These are phyloP conservation scores for Corchorus capsularis DNA, from an alignment of 345 rosid species.

Conservation along the genomic window DNA sequence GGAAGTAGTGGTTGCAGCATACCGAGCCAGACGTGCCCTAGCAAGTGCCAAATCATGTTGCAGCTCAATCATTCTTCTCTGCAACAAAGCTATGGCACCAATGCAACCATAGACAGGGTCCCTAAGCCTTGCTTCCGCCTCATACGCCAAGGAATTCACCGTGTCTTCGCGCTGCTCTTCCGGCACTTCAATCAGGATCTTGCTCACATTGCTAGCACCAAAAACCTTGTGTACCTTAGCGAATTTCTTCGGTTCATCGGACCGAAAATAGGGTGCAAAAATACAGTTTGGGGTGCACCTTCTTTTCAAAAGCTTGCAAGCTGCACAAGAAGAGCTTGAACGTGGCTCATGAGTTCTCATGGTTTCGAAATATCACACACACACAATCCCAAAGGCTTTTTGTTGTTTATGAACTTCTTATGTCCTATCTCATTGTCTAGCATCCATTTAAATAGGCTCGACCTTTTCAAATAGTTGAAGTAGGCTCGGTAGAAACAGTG, in stretches of 20 bases:
- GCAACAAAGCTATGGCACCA: conserved; percentile 80
- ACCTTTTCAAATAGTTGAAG: neutral
- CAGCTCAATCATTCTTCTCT: conserved; percentile 73
- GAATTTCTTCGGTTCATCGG: conserved; percentile 70
- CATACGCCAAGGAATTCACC: conserved; percentile 79
- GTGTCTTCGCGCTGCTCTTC: conserved; percentile 92
- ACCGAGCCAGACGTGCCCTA: conserved; percentile 62
- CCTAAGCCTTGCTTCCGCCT: conserved; percentile 85
- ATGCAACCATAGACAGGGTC: conserved; percentile 96
- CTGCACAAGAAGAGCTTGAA: conserved; percentile 88
- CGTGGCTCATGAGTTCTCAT: conserved; percentile 74
- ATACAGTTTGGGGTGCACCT: conserved; percentile 77
- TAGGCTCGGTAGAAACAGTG: neutral
- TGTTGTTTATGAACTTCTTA: neutral
- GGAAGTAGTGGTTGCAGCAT: conserved; percentile 31
- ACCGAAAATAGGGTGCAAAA: conserved; percentile 83
- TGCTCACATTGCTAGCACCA: conserved; percentile 96
- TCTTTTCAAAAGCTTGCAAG: conserved; percentile 86
- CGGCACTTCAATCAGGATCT: conserved; percentile 78
- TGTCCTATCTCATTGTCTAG: conserved; percentile 1
- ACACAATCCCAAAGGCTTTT: neutral
- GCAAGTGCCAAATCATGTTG: conserved; percentile 81
- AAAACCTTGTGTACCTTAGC: conserved; percentile 91
- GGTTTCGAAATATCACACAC: conserved; percentile 5
- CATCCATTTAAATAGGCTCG: conserved; percentile 17